These are phyloP conservation scores for Aspergillus pseudoterreus DNA, from an alignment of 2,329 filamentous ascomycete species.

Conservation along the genomic window DNA sequence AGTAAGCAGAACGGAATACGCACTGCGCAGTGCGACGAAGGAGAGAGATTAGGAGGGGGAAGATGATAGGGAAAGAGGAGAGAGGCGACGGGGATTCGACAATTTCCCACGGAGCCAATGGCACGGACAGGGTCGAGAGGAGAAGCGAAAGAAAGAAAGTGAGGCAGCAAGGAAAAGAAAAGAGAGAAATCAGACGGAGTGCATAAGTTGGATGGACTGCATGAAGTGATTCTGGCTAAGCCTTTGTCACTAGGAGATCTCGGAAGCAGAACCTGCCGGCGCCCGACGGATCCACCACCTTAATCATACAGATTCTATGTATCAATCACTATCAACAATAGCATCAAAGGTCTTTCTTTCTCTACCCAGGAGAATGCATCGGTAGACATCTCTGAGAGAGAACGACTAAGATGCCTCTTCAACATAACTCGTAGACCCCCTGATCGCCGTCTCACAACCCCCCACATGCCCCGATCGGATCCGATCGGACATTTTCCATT, in stretches of 20 bases:
- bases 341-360: too few relatives aligned
- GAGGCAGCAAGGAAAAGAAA: too few relatives aligned
- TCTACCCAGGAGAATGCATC: too few relatives aligned
- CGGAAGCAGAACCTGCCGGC: not conserved
- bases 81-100: not conserved
- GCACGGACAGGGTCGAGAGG: not conserved
- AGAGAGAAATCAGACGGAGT: too few relatives aligned
- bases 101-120: not conserved
- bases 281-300: not conserved
- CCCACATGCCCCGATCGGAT: not conserved
- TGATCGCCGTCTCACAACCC: not conserved
- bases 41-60: conserved; percentile 3
- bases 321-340: too few relatives aligned
- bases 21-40: not conserved
- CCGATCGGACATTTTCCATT: not conserved
- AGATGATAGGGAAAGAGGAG: conserved; percentile 1
- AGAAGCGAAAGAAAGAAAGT: too few relatives aligned
- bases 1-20: not conserved
- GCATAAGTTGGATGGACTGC: too few relatives aligned
- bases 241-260: not conserved
- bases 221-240: not conserved
- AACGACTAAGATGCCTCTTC: too few relatives aligned
- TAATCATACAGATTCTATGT: not conserved
- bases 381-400: too few relatives aligned
- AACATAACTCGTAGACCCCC: too few relatives aligned